A percentile compares a stretch with the other conserved stretches of the same genome.
Conservation (phyloP, 139 green algal genomes). For the Limnomonas spitsbergensis region DNA sequence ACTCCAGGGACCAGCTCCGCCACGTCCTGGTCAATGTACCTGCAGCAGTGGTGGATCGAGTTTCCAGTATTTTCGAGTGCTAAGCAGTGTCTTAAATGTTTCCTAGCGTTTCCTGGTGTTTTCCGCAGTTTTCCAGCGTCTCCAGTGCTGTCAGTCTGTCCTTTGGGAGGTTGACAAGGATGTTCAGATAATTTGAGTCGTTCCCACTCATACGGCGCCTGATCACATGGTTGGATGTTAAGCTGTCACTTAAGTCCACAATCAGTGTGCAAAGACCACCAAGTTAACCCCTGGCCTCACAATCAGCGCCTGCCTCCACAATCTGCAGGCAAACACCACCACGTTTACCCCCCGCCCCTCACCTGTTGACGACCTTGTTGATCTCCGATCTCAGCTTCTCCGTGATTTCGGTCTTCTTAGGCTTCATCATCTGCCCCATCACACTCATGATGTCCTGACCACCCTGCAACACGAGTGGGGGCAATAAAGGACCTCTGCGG, state of each 20-base stretch:
- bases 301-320: not conserved
- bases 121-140: no score
- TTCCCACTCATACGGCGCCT: no score
- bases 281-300: not conserved
- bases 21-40: slow-evolving; percentile 69
- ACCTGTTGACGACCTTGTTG: slow-evolving; percentile 81
- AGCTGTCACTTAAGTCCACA: no score
- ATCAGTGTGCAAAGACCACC: not conserved
- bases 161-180: no score
- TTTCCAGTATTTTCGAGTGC: not conserved
- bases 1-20: slow-evolving; percentile 90
- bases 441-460: slow-evolving; percentile 92
- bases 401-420: slow-evolving; percentile 99
- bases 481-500: not conserved
- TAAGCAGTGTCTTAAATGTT: not conserved
- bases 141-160: no score
- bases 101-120: no score
- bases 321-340: not conserved
- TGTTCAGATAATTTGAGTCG: no score
- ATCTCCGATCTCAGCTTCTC: slow-evolving; percentile 98
- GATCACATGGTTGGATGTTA: no score
- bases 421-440: slow-evolving; percentile 94
- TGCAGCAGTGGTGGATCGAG: slow-evolving; percentile 8
- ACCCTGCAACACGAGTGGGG: slow-evolving; percentile 8
- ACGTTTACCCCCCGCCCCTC: not conserved